These are phyloP conservation scores for Arthrobotrys megalospora DNA, from an alignment of 2,329 filamentous ascomycete genomes.

Conservation along the genomic window DNA sequence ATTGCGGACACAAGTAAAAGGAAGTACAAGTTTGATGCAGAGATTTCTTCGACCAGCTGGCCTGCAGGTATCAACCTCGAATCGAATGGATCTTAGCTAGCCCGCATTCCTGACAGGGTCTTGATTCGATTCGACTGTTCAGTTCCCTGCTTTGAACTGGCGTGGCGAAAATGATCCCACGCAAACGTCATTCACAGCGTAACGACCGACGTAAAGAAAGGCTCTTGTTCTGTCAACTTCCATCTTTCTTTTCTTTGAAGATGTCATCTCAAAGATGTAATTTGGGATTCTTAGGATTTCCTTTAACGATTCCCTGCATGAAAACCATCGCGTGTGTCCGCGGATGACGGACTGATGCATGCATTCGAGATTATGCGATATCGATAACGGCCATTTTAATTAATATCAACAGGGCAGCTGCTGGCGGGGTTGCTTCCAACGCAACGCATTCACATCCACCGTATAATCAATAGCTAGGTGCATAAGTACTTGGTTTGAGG, in stretches of 20 bases:
- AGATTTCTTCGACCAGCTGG: conserved; percentile 52
- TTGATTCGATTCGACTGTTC: neutral
- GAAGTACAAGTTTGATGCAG: neutral
- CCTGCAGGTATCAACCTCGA: conserved; percentile 44
- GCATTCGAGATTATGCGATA: conserved; percentile 24
- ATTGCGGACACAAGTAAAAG: conserved; percentile 5
- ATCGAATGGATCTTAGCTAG: conserved; percentile 50
- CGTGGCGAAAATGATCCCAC: conserved; percentile 57
- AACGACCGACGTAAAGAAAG: neutral
- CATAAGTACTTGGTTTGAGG: too few species aligned
- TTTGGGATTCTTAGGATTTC: neutral
- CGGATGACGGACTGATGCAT: conserved; percentile 29
- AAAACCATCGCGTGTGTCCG: conserved; percentile 1
- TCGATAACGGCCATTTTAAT: conserved; percentile 6
- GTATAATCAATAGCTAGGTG: too few species aligned
- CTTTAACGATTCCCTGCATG: neutral
- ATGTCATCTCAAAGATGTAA: conserved; percentile 7
- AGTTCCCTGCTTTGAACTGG: conserved; percentile 23
- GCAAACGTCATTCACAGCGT: conserved; percentile 53
- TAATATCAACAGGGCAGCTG: conserved; percentile 8
- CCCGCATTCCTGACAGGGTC: conserved; percentile 48
- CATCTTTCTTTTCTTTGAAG: too few species aligned
- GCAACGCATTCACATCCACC: neutral
- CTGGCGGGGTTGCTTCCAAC: conserved; percentile 12
- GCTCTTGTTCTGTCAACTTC: conserved; percentile 9